Evolutionary conservation across 2,329 filamentous ascomycete species (phyloP), one percentile per base, ranked within the genome.

Genomic region (Aureobasidium vineae): DNA sequence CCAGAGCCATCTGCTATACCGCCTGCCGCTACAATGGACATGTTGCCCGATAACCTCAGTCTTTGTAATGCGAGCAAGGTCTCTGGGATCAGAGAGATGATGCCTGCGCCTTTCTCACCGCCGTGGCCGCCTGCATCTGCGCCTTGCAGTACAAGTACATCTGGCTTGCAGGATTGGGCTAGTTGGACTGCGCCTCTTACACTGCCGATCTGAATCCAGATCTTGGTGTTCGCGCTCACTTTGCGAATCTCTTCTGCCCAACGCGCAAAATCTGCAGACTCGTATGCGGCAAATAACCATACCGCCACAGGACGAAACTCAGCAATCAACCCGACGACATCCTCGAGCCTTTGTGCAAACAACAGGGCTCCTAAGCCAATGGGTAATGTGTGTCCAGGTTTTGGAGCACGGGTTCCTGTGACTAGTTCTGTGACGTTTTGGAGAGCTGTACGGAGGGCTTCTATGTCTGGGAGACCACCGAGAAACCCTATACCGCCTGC

Each of bases 111-210:
- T 26, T 76, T 75, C 0, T 79, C 79, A 59, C 83, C 83, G 68
- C 87, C 86, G 73, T 89, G 87, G 0, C 87, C 87, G 5, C 86
- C 87, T 0, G 86, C 87, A 74, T 89, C 87, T 3, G 80, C 79
- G 2, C 87, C 87, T 73, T 89, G 87, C 2, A 85, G 79, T 8
- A 88, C 83, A 1, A 89, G 68, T 15, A 84, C 84, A 71, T 89
- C 85, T 0, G 84, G 77, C 21, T 66, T 77, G 0, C 80, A 81
- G 26, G 81, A 77, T n/a, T 70, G 50, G 0, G 80, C 77, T 0
- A 82, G 81, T 63, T 80, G 77, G n/a, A 82, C 63, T 5, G 86
- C 86, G 2, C 83, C 81, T 0, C 75, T 73, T 1, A 89, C 83
- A 36, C 82, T 86, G 28, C 86, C 86, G 4, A 88, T 79, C 72